Evolutionary conservation across 2,329 filamentous ascomycete species (phyloP), one percentile per base, ranked within the genome.

Genomic region (Metarhizium sp.): DNA sequence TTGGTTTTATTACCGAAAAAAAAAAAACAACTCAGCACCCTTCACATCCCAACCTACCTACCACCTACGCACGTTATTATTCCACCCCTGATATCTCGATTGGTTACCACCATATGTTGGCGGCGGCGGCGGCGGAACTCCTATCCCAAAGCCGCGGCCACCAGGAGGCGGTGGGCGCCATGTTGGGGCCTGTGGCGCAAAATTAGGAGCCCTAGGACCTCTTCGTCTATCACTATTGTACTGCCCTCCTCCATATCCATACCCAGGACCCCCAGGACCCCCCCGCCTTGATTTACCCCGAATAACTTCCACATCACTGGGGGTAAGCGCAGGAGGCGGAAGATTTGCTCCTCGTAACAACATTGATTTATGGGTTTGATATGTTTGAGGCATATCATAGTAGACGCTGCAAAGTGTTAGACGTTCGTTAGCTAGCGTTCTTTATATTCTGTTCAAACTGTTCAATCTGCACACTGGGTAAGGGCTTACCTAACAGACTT

Each of bases 331-430:
- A 2, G 89, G 83, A 2, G 79, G 73, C 4, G 88, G 83, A 55
- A 92, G 78, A 63, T 86, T 84, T 43, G 92, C 85, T 13, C 94
- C 94, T 2, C 90, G 86, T 40, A 99, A 78, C 14, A 99, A 80
- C 88, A 96, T 95, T 6, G 92, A 96, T 68, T 96, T 96, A 73
- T 99, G 94, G 4, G 83, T 75, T 63, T 89, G 81, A 10, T 76
- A 77, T 18, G 82, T 83, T 45, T 79, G 77, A 0, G 92, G 92
- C 72, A 96, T 87, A 48, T 90, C 84, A 67, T 95, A 99, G 65
- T 88, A 77, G 11, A 97, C 91, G 66, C 88, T 95, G 11, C 16
- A 25, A 34, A 13, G 14, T 40, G 49, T 40, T 16, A 4, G 32
- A 2, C 4, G 36, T 18, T 51, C 13, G n/a, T 36, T 16, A 18